These are phyloP conservation scores for Phaeotremella skinneri DNA, from an alignment of 768 basidiomycete genomes.

Conservation along the genomic window DNA sequence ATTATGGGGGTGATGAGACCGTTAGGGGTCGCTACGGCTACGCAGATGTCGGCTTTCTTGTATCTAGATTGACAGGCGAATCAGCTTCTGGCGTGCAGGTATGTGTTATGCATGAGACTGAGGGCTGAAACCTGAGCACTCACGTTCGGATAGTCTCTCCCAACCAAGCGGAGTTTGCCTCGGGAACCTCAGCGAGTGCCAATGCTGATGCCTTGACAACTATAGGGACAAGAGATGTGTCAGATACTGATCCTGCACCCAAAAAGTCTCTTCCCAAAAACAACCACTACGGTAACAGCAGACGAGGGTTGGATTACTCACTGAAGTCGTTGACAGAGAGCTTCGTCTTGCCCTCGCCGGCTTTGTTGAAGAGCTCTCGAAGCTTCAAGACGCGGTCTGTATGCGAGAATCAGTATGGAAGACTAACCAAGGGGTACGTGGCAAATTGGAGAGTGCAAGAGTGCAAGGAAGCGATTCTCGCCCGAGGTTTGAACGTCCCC, in stretches of 20 bases:
- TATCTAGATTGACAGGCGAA: slow-evolving; percentile 60
- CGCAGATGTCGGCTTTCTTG: slow-evolving; percentile 93
- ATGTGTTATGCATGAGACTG: not conserved
- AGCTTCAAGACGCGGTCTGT: slow-evolving; percentile 69
- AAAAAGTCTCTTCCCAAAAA: not conserved
- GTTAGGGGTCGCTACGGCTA: slow-evolving; percentile 92
- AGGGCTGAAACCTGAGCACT: slow-evolving; percentile 47
- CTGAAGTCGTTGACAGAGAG: slow-evolving; percentile 95
- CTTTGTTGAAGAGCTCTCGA: slow-evolving; percentile 85
- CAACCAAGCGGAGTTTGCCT: slow-evolving; percentile 96
- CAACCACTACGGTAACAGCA: not conserved
- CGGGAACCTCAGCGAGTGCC: slow-evolving; percentile 90
- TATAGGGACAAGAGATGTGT: slow-evolving; percentile 14
- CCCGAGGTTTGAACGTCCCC: not conserved
- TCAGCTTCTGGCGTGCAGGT: not conserved
- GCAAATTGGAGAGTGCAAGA: not conserved
- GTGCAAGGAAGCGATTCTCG: too few relatives aligned
- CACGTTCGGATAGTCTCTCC: slow-evolving; percentile 94
- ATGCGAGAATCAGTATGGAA: slow-evolving; percentile 4
- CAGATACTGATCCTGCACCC: too few relatives aligned
- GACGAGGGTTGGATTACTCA: slow-evolving; percentile 25
- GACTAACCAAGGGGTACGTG: not conserved
- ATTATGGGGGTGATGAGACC: slow-evolving; percentile 98
- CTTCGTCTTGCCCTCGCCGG: slow-evolving; percentile 64
- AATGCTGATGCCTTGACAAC: slow-evolving; percentile 89